Conservation (phyloP, 805 yeast species). For the Ogataea saltuana region DNA sequence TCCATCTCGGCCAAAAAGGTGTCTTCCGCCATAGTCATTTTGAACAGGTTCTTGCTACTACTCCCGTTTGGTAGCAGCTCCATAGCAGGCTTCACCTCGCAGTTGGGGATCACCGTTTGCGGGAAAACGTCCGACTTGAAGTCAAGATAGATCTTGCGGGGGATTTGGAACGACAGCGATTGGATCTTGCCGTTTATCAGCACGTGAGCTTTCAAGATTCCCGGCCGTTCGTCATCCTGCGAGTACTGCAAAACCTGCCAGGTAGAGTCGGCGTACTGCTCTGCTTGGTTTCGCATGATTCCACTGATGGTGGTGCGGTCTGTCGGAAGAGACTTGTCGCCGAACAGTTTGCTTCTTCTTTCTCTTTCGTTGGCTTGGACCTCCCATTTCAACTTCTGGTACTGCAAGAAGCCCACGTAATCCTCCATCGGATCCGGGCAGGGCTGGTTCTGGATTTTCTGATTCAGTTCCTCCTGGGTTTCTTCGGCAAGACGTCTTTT, state of each 20-base stretch:
- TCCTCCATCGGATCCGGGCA: constrained; percentile 71
- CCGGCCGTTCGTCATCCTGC: constrained; percentile 57
- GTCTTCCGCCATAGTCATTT: constrained; percentile 67
- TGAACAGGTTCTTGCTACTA: constrained; percentile 53
- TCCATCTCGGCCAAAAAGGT: constrained; percentile 55
- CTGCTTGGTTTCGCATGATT: constrained; percentile 77
- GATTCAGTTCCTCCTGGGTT: constrained; percentile 46
- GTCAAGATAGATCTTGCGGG: constrained; percentile 70
- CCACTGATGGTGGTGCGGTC: constrained; percentile 64
- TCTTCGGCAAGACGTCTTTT: constrained; percentile 42
- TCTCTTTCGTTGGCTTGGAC: constrained; percentile 69
- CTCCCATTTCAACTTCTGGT: constrained; percentile 88
- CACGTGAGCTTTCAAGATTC: constrained; percentile 75
- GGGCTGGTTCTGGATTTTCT: constrained; percentile 47
- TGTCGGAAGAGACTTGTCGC: constrained; percentile 48
- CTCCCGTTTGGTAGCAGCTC: constrained; percentile 73
- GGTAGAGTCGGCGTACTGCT: constrained; percentile 66
- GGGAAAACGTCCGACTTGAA: constrained; percentile 48
- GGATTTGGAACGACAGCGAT: constrained; percentile 68
- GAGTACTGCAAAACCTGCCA: constrained; percentile 87
- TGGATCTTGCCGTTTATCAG: constrained; percentile 72
- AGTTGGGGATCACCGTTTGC: constrained; percentile 42
- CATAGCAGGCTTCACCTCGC: constrained; percentile 57
- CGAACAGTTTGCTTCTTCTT: constrained; percentile 78
- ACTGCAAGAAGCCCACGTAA: constrained; percentile 64